A percentile compares a stretch with the other conserved stretches of the same genome.
Evolutionary conservation across 306 rosid genomes (phyloP).

Genomic region (Alnus rubra): DNA sequence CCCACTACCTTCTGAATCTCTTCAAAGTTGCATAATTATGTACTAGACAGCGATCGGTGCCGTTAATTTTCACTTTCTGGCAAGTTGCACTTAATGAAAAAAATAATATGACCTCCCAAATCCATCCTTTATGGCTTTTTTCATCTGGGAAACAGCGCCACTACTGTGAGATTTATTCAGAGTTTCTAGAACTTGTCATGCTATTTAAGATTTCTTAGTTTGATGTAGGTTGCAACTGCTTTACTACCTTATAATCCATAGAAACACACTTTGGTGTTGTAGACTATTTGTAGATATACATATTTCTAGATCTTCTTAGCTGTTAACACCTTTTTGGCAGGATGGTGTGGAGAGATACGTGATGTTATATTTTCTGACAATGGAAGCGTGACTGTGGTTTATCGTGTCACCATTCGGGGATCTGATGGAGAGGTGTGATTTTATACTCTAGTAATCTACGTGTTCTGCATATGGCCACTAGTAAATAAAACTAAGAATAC

Average conservation of each 20-base stretch:
- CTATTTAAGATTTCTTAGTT: background rate
- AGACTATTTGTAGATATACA: background rate
- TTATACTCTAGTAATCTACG: background rate
- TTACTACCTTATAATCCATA: background rate
- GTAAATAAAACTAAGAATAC: background rate
- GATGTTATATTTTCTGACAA: slow-evolving; percentile 95
- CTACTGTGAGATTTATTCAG: background rate
- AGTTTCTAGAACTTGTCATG: background rate
- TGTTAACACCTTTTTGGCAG: slow-evolving; percentile 40
- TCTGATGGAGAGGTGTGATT: slow-evolving; percentile 92
- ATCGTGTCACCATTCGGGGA: slow-evolving; percentile 90
- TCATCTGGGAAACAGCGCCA: background rate
- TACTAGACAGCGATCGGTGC: background rate
- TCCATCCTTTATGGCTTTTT: background rate
- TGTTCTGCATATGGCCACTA: background rate
- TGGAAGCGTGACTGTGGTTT: slow-evolving; percentile 89
- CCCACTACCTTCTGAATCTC: background rate
- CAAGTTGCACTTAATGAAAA: background rate
- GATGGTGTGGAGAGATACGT: slow-evolving; percentile 99
- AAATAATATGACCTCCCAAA: background rate
- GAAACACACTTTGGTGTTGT: background rate
- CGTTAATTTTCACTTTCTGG: background rate
- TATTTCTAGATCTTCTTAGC: slow-evolving; percentile 6
- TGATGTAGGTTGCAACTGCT: background rate
- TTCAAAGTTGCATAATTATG: background rate